Base-by-base conservation (phyloP, 1,284 basidiomycete genomes). In the Kalmanozyma brasiliensis region DNA sequence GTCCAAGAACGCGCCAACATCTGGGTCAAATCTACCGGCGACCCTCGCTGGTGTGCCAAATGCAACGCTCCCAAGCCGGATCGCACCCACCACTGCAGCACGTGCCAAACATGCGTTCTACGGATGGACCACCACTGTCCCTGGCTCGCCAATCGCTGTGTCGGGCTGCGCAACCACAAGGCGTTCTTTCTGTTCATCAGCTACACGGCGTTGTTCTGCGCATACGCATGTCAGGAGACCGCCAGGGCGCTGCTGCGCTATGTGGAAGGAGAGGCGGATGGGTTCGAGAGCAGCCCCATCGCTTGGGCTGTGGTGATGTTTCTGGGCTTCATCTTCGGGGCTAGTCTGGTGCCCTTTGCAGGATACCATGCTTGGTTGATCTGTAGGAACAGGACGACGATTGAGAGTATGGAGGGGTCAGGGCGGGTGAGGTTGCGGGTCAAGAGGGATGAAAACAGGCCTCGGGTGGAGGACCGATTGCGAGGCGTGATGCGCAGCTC, bases 61-160 rank as follows among this genome's bases (percentile, higher is more conserved):
- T 81, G 79, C 70, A 49, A 68, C n/a, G 59, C 65, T 2, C 68
- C 64, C 41, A 81, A 81, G 49, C 79, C 79, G 2, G 78, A 79
- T 9, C 71, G 79, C 2, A 49, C 73, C 1, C 79, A 81, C 47
- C 79, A 81, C 73, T 81, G 79, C 64, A 64, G 61, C 49, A 37
- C 63, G 13, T 81, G 79, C 60, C 43, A 64, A 37, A 66, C 70
- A 38, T 81, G 67, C 29, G 56, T 71, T 8, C 68, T 80, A 20
- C 52, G 71, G 19, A 78, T 78, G 77, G 77, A 79, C 38, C 77
- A 89, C 92, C 49, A 91, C 55, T 80, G 79, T 42, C 79, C 79
- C 24, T 80, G 79, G 79, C 57, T 80, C 19, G 76, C 73, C 77
- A 92, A 92, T 80, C 74, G 77, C 22, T 83, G 82, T 48, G 74